Conservation (phyloP, 768 basidiomycete species). For the Cystobasidiopsis lactophilus region DNA sequence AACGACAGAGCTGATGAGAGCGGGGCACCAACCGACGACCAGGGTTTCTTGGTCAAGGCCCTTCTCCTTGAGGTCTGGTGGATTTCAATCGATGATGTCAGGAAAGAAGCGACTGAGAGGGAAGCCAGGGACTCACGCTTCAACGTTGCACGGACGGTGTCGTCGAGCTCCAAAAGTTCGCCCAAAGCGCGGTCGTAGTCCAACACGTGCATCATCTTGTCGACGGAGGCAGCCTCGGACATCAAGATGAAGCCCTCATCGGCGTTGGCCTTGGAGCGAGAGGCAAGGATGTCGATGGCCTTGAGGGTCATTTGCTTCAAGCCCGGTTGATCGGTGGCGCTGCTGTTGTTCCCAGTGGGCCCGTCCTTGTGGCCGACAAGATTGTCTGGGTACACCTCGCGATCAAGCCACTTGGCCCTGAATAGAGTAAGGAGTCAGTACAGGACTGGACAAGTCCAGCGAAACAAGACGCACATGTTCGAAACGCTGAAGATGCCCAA, state of each 20-base stretch:
- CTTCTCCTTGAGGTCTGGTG: constrained; percentile 9
- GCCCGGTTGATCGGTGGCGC: constrained; percentile 24
- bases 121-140: constrained; percentile 10
- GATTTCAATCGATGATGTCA: neutral
- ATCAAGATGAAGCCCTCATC: constrained; percentile 24
- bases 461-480: neutral
- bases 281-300: constrained; percentile 20
- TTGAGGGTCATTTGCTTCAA: constrained; percentile 26
- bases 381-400: constrained; percentile 23
- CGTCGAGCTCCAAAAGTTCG: constrained; percentile 27
- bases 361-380: constrained; percentile 5
- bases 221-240: constrained; percentile 25
- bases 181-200: constrained; percentile 26
- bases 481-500: constrained; percentile 23
- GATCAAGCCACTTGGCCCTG: constrained; percentile 27
- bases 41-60: constrained; percentile 26
- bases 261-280: constrained; percentile 20
- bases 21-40: too few species aligned
- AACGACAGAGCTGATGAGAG: too few species aligned
- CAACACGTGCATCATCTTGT: constrained; percentile 23
- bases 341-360: neutral
- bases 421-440: constrained; percentile 14
- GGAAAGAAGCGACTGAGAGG: neutral
- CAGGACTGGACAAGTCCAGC: neutral
- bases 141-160: constrained; percentile 23